Evolutionary conservation across 2,329 filamentous ascomycete genomes (phyloP), one percentile per base, ranked within the genome.

Genomic region (Tolypocladium cylindrosporum): DNA sequence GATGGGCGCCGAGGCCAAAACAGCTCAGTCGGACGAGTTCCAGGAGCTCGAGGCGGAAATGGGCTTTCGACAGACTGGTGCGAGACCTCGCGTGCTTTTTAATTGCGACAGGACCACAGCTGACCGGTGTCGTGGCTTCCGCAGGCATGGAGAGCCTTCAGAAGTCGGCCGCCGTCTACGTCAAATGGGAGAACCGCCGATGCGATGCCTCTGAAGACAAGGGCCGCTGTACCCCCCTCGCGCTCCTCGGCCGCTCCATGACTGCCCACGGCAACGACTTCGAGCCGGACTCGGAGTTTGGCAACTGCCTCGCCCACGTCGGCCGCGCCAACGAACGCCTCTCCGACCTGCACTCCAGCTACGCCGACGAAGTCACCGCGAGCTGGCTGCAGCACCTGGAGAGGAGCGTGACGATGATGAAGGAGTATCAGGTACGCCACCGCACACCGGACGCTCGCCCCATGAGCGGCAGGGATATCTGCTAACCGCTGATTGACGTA

Each of bases 361-460:
- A 93, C 68, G 84, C 91, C 52, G 80, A 84, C 40, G 83, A 89
- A 66, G 88, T 91, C 61, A 95, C 89, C 19, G 82, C 84, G 40
- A 88, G 83, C 70, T 97, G 93, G 93, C 79, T 96, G 59, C 91
- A 97, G 71, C 91, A 89, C n/a, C 78, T 96, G 27, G 93, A 97
- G 72, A 81, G 91, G 63, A 95, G 89, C 34, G 74, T 96, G 56
- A 87, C 90, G 41, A 94, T 96, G 81, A 93, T 97, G 90, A 97
- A 96, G 72, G 94, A 97, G 69, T 97, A 96, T 67, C 91, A 97
- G 81, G 89, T 93, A 79, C 57, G 81, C 71, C 24, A 37, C 19
- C 7, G 19, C 4, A 36, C 8, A 13, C 19, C 4, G 2, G 19
- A 3, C 31, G 8, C 16, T 37, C 7, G n/a, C 10, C 16, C 19